Evolutionary conservation across 371 early-diverging fungal genomes (phyloP), one percentile per base, ranked within the genome.

Genomic region (Chytridium lagenaria): DNA sequence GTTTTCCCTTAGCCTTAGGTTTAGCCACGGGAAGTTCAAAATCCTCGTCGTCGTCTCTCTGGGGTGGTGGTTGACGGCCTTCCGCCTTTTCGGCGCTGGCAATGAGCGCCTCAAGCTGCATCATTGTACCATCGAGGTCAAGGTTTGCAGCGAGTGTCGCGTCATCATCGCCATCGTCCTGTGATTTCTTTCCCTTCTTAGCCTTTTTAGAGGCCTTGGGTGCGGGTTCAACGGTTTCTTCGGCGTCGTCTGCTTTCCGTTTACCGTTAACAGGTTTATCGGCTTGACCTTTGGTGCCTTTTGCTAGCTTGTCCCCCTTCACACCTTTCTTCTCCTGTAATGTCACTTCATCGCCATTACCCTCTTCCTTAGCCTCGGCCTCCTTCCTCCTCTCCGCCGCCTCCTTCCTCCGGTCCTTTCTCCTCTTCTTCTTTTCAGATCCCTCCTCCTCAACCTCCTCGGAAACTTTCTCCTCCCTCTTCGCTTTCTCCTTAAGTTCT

Each of bases 371-470:
- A 44, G 44, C 57, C 7, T 26, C 57, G 26, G 57, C 22, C 57
- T 26, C 57, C 26, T 75, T 67, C 50, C 51, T 51, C 1, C 59
- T 67, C 0, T 16, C 44, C 7, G 44, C 44, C 44, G 44, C 44
- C 12, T 23, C 23, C 26, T 52, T 52, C 55, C 55, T 52, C 55
- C 55, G 55, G 5, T 52, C 26, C 55, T 70, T 1, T 57, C 55
- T 79, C 76, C 31, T 79, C 79, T 36, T 61, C 26, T 68, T 44
- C 52, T 75, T 72, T 34, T 31, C 28, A 34, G 51, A 49, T 68
- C 28, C 50, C 59, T 57, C 44, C 28, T 75, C 67, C 30, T 65
- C 70, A 51, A 3, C 75, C 12, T 61, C 68, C n/a, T 67, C 31
- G 1, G 69, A 31, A 31, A 55, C 73, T 19, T 38, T 68, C 1